phyloP scores from a whole-genome alignment of 2,329 filamentous ascomycete genomes.

The Eurotiales sp. region DNA sequence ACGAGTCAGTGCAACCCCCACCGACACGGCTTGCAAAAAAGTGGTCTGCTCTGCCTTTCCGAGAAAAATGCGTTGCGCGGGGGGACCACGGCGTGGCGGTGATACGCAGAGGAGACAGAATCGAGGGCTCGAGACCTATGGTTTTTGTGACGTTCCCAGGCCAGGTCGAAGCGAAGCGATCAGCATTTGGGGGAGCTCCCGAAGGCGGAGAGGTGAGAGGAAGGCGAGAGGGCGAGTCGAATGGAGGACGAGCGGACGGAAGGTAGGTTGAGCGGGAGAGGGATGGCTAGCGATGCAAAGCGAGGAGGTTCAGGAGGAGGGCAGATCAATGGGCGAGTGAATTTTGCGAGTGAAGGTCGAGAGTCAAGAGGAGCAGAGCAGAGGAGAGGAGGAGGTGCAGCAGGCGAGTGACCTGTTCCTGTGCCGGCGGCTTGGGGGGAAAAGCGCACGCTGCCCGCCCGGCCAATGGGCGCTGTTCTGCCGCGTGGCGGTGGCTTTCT shows the following conservation, averaged over 20 bases:
- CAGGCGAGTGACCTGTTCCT: conserved; percentile 12
- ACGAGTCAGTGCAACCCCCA: conserved; percentile 20
- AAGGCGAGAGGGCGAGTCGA: too few species aligned
- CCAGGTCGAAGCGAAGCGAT: conserved; percentile 27
- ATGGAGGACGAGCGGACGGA: conserved; percentile 14
- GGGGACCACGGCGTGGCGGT: neutral
- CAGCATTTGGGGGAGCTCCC: conserved; percentile 28
- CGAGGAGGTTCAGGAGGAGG: neutral
- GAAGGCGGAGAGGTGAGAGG: conserved; percentile 14
- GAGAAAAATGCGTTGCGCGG: conserved; percentile 1
- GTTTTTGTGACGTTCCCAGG: conserved; percentile 32
- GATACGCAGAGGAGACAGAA: conserved; percentile 22
- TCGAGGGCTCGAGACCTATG: conserved; percentile 18
- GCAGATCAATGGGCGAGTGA: too few species aligned
- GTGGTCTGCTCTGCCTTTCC: too few species aligned
- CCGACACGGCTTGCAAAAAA: conserved; percentile 25
- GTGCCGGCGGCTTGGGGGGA: conserved; percentile 15
- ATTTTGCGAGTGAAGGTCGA: too few species aligned
- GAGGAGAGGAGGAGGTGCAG: conserved; percentile 2
- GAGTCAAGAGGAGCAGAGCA: neutral
- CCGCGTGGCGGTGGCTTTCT: conserved; percentile 12
- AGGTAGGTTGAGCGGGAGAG: neutral
- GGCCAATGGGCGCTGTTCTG: conserved; percentile 9
- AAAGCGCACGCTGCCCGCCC: neutral
- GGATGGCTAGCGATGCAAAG: neutral